Evolutionary conservation across 108 stramenopile species (phyloP), one percentile per base, ranked within the genome.

Genomic region (Pseudonitzschia multiseries): DNA sequence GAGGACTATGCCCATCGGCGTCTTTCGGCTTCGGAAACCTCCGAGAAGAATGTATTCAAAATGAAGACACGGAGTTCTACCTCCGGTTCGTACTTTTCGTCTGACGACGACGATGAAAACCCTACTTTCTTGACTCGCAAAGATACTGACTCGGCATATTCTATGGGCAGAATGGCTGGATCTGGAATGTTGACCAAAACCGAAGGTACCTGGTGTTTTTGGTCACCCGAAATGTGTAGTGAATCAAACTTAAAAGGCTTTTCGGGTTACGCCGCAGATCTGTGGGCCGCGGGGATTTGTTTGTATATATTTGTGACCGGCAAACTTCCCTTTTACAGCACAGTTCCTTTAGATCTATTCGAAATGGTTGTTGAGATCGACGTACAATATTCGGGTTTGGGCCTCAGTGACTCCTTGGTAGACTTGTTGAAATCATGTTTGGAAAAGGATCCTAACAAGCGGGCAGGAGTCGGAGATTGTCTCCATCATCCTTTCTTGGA

Each of bases 211-310:
- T 93, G 81, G 81, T 88, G 87, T 61, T 97, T 97, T 72, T 97
- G 91, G 90, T 70, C 79, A 43, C 96, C 96, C 1, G 93, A 95
- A 78, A 96, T 96, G 93, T 87, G 89, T 63, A 61, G 81, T 28
- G 77, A 76, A 10, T 78, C 73, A 15, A 43, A 69, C 10, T 78
- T 73, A 15, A 50, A 69, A 15, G 76, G 72, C 0, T 96, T 93
- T 79, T 95, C 94, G 31, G 92, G 87, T 0, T 95, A 90, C 74
- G 85, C 91, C 13, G 88, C 91, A n/a, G 96, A 97, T 51, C 72
- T 94, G 40, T 97, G 96, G 96, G 93, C 96, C 4, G 93, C 93
- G 10, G 96, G 96, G 28, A 77, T 97, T 29, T 95, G 93, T 62
- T 77, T 95, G 18, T 92, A 84, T 60, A 93, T 97, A 65, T 97